phyloP scores from a whole-genome alignment of 2,329 filamentous ascomycete species.

The Pseudonectria buxi region DNA sequence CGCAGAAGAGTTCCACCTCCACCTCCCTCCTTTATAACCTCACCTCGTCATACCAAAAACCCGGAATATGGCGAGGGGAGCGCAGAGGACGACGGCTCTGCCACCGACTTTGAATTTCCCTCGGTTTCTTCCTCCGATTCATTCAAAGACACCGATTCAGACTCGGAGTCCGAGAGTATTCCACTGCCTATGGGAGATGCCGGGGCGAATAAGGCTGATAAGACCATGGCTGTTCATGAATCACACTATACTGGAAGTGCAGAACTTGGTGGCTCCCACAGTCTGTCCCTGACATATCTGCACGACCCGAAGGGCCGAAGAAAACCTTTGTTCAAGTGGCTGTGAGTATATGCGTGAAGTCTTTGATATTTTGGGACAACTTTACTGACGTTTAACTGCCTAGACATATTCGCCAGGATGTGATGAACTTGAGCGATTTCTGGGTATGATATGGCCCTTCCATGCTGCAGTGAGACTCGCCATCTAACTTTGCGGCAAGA shows the following conservation, averaged over 20 bases:
- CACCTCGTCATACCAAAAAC: too few relatives aligned
- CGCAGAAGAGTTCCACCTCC: too few relatives aligned
- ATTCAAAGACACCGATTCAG: constrained; percentile 22
- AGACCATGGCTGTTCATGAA: constrained; percentile 22
- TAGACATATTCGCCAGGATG: constrained; percentile 32
- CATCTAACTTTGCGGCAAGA: constrained; percentile 13
- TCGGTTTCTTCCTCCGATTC: too few relatives aligned
- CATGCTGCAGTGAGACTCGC: background rate
- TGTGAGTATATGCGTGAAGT: constrained; percentile 20
- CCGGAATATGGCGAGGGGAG: too few relatives aligned
- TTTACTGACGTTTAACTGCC: constrained; percentile 8
- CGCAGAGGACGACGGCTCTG: too few relatives aligned
- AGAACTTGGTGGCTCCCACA: constrained; percentile 30
- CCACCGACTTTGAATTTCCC: too few relatives aligned
- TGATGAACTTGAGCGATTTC: constrained; percentile 37
- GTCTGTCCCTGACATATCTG: constrained; percentile 28
- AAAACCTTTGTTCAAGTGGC: constrained; percentile 35
- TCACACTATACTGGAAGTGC: constrained; percentile 34
- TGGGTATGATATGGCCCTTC: constrained; percentile 23
- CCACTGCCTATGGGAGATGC: constrained; percentile 9
- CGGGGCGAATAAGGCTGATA: constrained; percentile 4
- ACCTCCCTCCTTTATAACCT: too few relatives aligned
- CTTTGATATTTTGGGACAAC: too few relatives aligned
- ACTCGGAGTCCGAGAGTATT: constrained; percentile 22
- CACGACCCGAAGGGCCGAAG: constrained; percentile 26